Evolutionary conservation across 2,329 filamentous ascomycete species (phyloP), one percentile per base, ranked within the genome.

Genomic region (Metarhizium brunneum): DNA sequence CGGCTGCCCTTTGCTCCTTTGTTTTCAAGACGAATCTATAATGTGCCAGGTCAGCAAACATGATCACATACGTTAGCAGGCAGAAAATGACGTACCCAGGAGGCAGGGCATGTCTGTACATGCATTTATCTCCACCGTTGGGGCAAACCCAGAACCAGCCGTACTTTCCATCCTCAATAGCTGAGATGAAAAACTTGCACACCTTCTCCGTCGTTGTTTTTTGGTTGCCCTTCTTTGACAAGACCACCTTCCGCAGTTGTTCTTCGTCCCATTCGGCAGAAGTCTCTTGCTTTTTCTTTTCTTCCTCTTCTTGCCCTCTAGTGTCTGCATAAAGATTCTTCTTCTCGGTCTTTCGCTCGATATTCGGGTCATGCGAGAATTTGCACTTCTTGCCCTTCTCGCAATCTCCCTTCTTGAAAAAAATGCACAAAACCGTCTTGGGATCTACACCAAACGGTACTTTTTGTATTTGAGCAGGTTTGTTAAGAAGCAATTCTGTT

Each of bases 131-230:
- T 60, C 89, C 92, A 61, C 91, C 92, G 67, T 97, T 97, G 50
- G 94, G 94, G 81, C 94, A 99, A 57, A 85, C 80, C 94, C 94
- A 99, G 75, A 99, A 97, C 94, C 94, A 99, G 60, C 94, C 94
- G 66, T 99, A 99, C 74, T 97, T 99, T 66, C 91, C 89, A 68
- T 99, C 94, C 74, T 99, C 94, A 60, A 99, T 94, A 30, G 94
- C 94, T 63, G 92, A 86, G 69, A 97, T 94, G 71, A 99, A 99
- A 78, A 77, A 96, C 74, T 97, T 99, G 89, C 94, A 99, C 62
- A 99, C 94, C 75, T 97, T 99, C 69, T 99, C 94, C 50, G 94
- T 99, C 5, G 88, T 89, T 25, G 92, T 96, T 69, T 87, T 85
- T 58, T 95, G 94, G 73, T 99, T 99, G 53, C 94, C 94, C 73